Conservation (phyloP, 179 eudicot genomes). For the Actinidia chinensis region DNA sequence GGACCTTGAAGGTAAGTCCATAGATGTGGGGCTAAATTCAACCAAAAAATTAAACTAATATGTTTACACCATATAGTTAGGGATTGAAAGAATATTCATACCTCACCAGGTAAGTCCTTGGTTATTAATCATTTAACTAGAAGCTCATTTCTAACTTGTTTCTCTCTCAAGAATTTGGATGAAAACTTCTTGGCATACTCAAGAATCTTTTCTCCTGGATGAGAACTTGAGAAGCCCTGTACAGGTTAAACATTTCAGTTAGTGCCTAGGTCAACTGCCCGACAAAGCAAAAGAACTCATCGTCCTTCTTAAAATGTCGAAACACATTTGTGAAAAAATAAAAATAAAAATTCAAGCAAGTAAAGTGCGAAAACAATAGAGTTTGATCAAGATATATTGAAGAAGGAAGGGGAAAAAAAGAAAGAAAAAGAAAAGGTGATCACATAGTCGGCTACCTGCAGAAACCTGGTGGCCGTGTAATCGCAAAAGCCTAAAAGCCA, state of each 20-base stretch:
- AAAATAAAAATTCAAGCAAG: no score
- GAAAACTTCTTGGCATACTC: conserved; percentile 64
- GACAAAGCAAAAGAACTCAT: conserved; percentile 65
- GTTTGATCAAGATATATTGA: no score
- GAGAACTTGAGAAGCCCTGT: conserved; percentile 70
- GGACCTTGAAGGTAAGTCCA: no score
- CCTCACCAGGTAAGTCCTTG: conserved; percentile 91
- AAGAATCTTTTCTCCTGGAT: conserved; percentile 60
- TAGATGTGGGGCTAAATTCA: no score
- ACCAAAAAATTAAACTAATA: no score
- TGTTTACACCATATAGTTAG: no score
- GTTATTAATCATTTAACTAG: conserved; percentile 83
- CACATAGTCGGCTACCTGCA: conserved; percentile 37
- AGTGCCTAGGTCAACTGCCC: conserved; percentile 85
- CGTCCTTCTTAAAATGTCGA: conserved; percentile 61
- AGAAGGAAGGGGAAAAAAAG: no score
- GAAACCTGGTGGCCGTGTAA: conserved; percentile 73
- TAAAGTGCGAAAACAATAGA: not conserved
- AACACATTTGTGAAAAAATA: conserved; percentile 56
- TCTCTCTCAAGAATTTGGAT: conserved; percentile 46
- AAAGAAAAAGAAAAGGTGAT: not conserved
- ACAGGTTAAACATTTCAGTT: conserved; percentile 74
- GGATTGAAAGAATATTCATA: no score
- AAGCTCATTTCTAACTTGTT: conserved; percentile 54
- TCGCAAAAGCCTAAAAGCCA: conserved; percentile 82